phyloP scores from a whole-genome alignment of 2,329 filamentous ascomycete genomes.

The Penicillium sp. region DNA sequence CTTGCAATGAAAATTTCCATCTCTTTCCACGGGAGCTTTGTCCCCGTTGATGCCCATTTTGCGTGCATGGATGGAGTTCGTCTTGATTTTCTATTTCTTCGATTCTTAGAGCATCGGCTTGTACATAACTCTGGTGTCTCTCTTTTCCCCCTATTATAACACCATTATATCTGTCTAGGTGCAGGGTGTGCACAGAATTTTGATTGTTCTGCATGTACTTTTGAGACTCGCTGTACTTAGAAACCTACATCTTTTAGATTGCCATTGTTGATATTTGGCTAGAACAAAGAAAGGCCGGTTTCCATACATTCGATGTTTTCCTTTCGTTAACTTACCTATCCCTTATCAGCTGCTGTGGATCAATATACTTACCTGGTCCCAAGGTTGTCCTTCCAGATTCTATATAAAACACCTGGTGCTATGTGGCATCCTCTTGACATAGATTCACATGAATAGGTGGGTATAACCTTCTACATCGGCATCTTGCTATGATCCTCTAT shows the following conservation, averaged over 20 bases:
- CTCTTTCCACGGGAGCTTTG: slow-evolving; percentile 1
- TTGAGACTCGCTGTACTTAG: slow-evolving; percentile 3
- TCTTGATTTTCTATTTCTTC: slow-evolving; percentile 4
- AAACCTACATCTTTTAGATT: background rate
- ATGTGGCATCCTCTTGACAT: background rate
- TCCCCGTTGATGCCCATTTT: slow-evolving; percentile 5
- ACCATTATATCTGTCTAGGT: background rate
- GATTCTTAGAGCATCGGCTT: slow-evolving; percentile 5
- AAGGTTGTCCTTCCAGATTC: background rate
- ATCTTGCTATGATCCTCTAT: background rate
- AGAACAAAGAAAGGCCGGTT: background rate
- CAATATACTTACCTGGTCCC: background rate
- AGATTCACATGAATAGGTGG: background rate
- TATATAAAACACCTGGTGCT: background rate
- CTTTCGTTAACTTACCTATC: background rate
- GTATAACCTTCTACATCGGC: background rate
- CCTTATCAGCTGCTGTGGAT: background rate
- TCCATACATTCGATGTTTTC: background rate
- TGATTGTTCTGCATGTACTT: slow-evolving; percentile 16
- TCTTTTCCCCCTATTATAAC: background rate
- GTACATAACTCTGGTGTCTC: background rate
- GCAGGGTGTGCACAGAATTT: slow-evolving; percentile 7
- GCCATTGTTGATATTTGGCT: background rate
- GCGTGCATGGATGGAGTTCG: slow-evolving; percentile 22
- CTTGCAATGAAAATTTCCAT: slow-evolving; percentile 7